Base-by-base conservation (phyloP, 169 alveolate genomes). In the Eimeria sp. region DNA sequence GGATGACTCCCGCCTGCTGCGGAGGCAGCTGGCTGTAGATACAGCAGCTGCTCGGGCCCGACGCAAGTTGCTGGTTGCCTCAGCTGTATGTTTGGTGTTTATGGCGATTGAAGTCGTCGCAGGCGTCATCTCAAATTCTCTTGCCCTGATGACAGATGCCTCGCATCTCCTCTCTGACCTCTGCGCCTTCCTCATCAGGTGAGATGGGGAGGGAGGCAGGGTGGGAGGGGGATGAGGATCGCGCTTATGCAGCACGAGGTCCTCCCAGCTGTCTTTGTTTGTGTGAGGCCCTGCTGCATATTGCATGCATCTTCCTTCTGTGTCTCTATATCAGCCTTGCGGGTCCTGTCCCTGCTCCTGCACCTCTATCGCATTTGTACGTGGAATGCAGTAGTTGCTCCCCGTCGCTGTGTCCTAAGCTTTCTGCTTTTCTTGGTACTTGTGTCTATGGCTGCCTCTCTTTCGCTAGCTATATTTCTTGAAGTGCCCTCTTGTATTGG, bases 121-220 rank as follows among this genome's bases (percentile, higher is more conserved):
- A 14, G 99, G 99, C 16, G 43, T 97, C 20, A 66, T 97, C 20
- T 97, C 99, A 23, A 97, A 97, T 88, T 98, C 99, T 16, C 95
- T 99, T 33, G 99, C 99, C 40, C 97, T 99, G 58, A 96, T 98
- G 97, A 97, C 99, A 11, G 99, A 99, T 97, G 99, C 99, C 60
- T 99, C 99, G 25, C 99, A 99, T 96, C 97, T 99, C 96, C 98
- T 99, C 89, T 98, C 99, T 60, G 99, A 99, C 90, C 97, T 99
- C 68, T 96, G 98, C 82, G 99, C 99, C n/a, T 99, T 99, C 95
- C 95, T 97, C 6, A 98, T 96, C 89, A 91, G 97, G 97, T 96
- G 88, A 30, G 23, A 9, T 74, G 83, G 58, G 78, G 78, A 71
- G 78, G 33, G 78, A 33, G 54, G 4, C 33, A 33, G 14, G 58